Evolutionary conservation across 78 protist species (phyloP), one percentile per base, ranked within the genome.

Genomic region (Salpingoeca rosetta): DNA sequence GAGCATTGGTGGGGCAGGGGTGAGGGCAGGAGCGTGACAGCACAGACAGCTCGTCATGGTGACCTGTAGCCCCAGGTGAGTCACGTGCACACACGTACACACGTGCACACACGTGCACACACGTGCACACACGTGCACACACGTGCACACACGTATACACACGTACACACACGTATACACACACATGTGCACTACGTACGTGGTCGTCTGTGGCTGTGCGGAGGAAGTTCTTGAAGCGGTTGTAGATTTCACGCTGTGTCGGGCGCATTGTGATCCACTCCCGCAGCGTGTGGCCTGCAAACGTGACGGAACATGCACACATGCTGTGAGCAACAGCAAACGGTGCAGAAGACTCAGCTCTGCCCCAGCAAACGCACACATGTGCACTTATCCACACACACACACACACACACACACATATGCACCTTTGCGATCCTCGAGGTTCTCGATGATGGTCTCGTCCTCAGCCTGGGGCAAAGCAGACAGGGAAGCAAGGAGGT

Each of bases 341-440:
- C 31, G 7, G 31, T 22, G 17, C 31, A 17, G 65, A 51, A 51
- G 65, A 17, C 17, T 17, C 7, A 51, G 65, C 7, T 51, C 65
- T 51, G 31, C 31, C 65, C 7, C 65, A 51, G n/a, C n/a, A n/a
- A n/a, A n/a, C n/a, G n/a, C n/a, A n/a, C n/a, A n/a, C n/a, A n/a
- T n/a, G n/a, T n/a, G n/a, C n/a, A n/a, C n/a, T n/a, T n/a, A n/a
- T n/a, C n/a, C n/a, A n/a, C n/a, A n/a, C n/a, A n/a, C n/a, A n/a
- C n/a, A n/a, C n/a, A n/a, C n/a, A n/a, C n/a, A n/a, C n/a, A n/a
- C n/a, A n/a, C n/a, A n/a, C n/a, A n/a, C n/a, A n/a, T n/a, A n/a
- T n/a, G n/a, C 7, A 51, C 92, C 93, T 17, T 89, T 81, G 78
- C 75, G 86, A 27, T 91, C 93, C 36, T 91, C 93, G 44, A 94